Base-by-base conservation (phyloP, 1,284 basidiomycete species). In the Leccinum proliferum region DNA sequence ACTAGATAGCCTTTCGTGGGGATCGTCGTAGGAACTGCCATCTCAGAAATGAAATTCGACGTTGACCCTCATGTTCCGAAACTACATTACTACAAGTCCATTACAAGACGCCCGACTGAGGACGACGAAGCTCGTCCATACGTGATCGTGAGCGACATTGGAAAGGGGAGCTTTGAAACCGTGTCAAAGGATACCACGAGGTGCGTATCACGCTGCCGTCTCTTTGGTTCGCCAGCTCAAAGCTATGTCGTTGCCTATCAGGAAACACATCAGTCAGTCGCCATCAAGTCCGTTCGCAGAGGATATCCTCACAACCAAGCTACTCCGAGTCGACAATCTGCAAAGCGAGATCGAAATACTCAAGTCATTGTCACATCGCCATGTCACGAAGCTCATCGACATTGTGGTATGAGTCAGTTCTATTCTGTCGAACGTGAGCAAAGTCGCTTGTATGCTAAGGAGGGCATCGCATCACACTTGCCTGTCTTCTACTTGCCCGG, bases 271-370 rank as follows among this genome's bases (percentile, higher is more conserved):
- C 77, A 84, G 34, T 82, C 87, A 52, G 93, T 98, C 48, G 97
- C 96, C 5, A 92, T 99, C 80, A 99, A 99, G 83, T 93, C 94
- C 4, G 94, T 99, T 64, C 92, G 90, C 64, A 87, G 91, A 59
- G 88, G 88, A 90, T 70, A 94, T 91, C 69, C 86, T 99, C 39
- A 95, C 90, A 29, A 81, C 90, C 29, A 99, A 98, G 79, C 86
- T 98, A 25, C 88, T 98, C 21, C 21, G 21, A 21, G 21, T 21
- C 63, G 96, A 98, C 76, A 99, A 98, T 73, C 85, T 99, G 35
- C 94, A 98, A 75, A 94, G 90, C 70, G 96, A 99, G 81, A 98
- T 99, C 67, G 89, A 93, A 67, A 98, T 99, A 67, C 86, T 99
- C 70, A 98, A 98, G 79, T 88, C 89, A 4, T 86, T 98, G 63